A percentile compares a stretch with the other conserved stretches of the same genome.
Conservation (phyloP, 2,329 filamentous ascomycete genomes). For the Tolypocladium inflatum region DNA sequence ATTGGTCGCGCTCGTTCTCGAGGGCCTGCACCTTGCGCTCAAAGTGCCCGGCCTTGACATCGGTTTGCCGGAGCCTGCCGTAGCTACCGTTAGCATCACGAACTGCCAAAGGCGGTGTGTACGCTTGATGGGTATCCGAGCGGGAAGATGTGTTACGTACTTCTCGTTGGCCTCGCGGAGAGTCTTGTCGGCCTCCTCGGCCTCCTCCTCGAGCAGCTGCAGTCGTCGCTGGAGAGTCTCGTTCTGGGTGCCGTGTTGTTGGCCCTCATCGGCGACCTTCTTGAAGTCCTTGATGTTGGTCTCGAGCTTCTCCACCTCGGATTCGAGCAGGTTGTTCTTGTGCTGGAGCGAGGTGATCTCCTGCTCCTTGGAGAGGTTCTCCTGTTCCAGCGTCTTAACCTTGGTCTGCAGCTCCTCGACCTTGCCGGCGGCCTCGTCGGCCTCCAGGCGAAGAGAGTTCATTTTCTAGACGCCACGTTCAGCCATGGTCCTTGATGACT, state of each 20-base stretch:
- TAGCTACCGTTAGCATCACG: constrained; percentile 8
- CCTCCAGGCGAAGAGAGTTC: constrained; percentile 87
- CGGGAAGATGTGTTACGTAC: constrained; percentile 45
- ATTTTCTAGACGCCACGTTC: constrained; percentile 58
- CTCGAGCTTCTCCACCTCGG: constrained; percentile 90
- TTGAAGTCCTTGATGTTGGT: constrained; percentile 75
- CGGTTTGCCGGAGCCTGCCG: constrained; percentile 87
- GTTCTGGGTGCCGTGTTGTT: constrained; percentile 76
- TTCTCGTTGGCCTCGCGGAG: constrained; percentile 97
- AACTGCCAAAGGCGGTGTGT: neutral
- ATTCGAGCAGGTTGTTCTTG: constrained; percentile 87
- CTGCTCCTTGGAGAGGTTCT: constrained; percentile 94
- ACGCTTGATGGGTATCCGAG: neutral
- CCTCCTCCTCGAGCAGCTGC: constrained; percentile 95
- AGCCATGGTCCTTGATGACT: constrained; percentile 2
- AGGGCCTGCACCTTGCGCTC: constrained; percentile 98
- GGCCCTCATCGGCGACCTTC: constrained; percentile 73
- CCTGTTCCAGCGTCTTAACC: constrained; percentile 86
- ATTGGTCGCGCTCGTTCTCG: constrained; percentile 83
- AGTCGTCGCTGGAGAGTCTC: constrained; percentile 86
- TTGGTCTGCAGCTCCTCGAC: constrained; percentile 80
- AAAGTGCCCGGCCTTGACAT: constrained; percentile 98
- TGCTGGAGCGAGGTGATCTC: constrained; percentile 94
- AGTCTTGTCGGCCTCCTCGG: constrained; percentile 92
- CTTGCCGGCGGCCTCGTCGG: constrained; percentile 73